Percentiles rank a stretch among this genome's conserved stretches.
phyloP scores from a whole-genome alignment of 2,329 filamentous ascomycete species.

The Fusarium annulatum region DNA sequence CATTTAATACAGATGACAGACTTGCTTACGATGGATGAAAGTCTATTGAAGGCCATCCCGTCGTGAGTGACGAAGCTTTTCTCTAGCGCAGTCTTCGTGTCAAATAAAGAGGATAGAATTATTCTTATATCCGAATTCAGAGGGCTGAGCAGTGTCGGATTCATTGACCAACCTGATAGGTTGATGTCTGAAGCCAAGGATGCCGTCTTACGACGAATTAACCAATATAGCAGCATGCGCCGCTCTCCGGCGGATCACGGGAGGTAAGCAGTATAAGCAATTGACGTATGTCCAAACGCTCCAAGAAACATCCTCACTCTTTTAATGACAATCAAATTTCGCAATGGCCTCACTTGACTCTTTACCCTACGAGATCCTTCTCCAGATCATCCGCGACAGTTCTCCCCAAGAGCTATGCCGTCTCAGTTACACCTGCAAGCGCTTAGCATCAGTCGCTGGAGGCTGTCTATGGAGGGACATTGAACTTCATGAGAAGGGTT shows the following conservation, averaged over 20 bases:
- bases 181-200: not conserved
- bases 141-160: accelerated
- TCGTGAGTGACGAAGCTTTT: no score
- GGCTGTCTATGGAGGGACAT: conserved; percentile 20
- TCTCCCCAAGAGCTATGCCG: conserved; percentile 4
- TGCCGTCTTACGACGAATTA: not conserved
- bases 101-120: not conserved
- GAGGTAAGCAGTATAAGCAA: not conserved
- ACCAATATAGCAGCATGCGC: not conserved
- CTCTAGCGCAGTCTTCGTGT: not conserved
- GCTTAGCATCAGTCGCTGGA: not conserved
- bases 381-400: not conserved
- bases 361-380: not conserved
- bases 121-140: no score
- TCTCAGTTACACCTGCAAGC: conserved; percentile 8
- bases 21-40: accelerated
- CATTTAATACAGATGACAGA: accelerated
- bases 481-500: conserved; percentile 23
- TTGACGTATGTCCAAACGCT: not conserved
- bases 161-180: not conserved
- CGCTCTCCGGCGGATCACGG: not conserved
- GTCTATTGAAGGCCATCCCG: no score
- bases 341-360: not conserved
- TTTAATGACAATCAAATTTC: accelerated
- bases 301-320: accelerated